Percentiles rank a stretch among this genome's conserved stretches.
These are phyloP conservation scores for Phlebiopsis gigantea DNA, from an alignment of 768 basidiomycete genomes.

Conservation along the genomic window DNA sequence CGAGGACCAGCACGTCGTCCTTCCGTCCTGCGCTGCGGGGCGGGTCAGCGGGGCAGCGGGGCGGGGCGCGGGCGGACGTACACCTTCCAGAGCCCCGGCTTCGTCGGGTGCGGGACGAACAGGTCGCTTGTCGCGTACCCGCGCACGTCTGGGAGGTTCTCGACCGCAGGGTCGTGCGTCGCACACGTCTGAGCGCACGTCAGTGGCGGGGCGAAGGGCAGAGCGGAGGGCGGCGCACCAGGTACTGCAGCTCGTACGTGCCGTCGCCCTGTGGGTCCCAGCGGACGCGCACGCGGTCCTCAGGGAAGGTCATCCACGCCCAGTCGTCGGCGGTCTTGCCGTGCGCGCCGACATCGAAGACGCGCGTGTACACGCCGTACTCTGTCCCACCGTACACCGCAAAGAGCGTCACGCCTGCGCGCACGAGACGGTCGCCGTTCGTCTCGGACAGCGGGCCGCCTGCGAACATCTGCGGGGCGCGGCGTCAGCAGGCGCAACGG, in stretches of 20 bases:
- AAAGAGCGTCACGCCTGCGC: constrained; percentile 11
- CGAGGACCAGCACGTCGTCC: constrained; percentile 7
- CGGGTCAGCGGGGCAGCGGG: background rate
- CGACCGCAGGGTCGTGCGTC: background rate
- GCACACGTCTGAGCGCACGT: constrained; percentile 3
- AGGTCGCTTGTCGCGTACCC: constrained; percentile 12
- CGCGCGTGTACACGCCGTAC: constrained; percentile 9
- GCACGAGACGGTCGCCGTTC: constrained; percentile 11
- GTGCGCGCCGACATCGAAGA: background rate
- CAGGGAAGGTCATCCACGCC: constrained; percentile 14
- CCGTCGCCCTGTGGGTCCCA: constrained; percentile 16
- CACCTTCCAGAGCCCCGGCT: constrained; percentile 12
- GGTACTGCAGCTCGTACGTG: constrained; percentile 14
- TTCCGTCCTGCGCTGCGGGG: constrained; percentile 2
- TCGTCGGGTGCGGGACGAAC: constrained; percentile 9
- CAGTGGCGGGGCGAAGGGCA: background rate
- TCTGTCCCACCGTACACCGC: constrained; percentile 16
- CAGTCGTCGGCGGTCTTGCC: constrained; percentile 12
- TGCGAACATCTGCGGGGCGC: constrained; percentile 6
- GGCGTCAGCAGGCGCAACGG: background rate
- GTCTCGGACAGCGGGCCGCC: constrained; percentile 15
- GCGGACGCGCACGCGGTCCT: background rate
- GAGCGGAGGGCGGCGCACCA: constrained; percentile 5
- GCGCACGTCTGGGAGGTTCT: constrained; percentile 12
- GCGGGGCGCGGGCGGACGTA: background rate